phyloP scores from a whole-genome alignment of 768 basidiomycete genomes.

The Suillus subaureus region DNA sequence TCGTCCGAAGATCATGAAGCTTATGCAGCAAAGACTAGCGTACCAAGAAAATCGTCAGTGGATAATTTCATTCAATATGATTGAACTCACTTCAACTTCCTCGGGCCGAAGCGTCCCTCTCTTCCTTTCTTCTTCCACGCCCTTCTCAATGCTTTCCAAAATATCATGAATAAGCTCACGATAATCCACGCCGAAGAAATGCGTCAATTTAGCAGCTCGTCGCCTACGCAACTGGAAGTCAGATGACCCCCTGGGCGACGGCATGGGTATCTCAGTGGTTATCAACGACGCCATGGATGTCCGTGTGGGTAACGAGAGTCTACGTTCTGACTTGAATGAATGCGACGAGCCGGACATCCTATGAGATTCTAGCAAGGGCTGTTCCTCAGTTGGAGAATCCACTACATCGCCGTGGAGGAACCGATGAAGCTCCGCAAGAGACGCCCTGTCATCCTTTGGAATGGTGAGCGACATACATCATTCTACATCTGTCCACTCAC shows the following conservation, averaged over 20 bases:
- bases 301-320: slow-evolving; percentile 67
- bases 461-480: slow-evolving; percentile 8
- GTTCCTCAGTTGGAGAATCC: slow-evolving; percentile 25
- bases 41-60: slow-evolving; percentile 28
- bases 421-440: slow-evolving; percentile 73
- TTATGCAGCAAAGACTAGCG: slow-evolving; percentile 46
- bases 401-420: slow-evolving; percentile 48
- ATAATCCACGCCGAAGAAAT: slow-evolving; percentile 89
- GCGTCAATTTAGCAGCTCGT: slow-evolving; percentile 79
- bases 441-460: slow-evolving; percentile 71
- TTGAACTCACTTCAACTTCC: slow-evolving; percentile 66
- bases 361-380: slow-evolving; percentile 20
- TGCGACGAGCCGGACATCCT: slow-evolving; percentile 37
- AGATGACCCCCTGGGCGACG: slow-evolving; percentile 41
- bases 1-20: slow-evolving; percentile 31
- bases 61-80: neutral
- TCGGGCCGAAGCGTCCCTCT: slow-evolving; percentile 64
- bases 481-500: slow-evolving; percentile 45
- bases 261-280: slow-evolving; percentile 48
- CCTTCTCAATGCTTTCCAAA: slow-evolving; percentile 80
- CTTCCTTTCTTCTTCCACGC: slow-evolving; percentile 66
- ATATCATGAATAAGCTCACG: slow-evolving; percentile 76
- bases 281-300: slow-evolving; percentile 67
- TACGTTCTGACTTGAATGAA: slow-evolving; percentile 59
- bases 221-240: slow-evolving; percentile 71